These are phyloP conservation scores for Pyrus bretschneideri DNA, from an alignment of 306 rosid species.

Conservation along the genomic window DNA sequence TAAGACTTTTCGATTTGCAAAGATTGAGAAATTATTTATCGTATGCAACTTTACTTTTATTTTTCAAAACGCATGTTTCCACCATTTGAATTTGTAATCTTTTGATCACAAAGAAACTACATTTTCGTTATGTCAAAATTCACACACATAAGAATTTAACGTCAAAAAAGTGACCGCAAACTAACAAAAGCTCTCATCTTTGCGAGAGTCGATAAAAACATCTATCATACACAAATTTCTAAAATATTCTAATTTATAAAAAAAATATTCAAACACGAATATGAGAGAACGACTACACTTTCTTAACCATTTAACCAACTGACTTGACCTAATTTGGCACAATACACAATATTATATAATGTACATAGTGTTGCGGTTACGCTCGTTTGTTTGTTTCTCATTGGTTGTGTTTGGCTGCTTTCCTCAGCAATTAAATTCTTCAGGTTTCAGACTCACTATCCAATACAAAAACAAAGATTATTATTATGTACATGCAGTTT, in stretches of 20 bases:
- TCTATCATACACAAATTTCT: too few species aligned
- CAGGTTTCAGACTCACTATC: background rate
- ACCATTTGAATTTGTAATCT: accelerated
- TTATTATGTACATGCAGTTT: background rate
- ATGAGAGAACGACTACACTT: accelerated
- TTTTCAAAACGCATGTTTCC: accelerated
- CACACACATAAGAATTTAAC: too few species aligned
- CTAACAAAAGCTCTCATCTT: too few species aligned
- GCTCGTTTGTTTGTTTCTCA: background rate
- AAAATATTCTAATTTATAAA: too few species aligned
- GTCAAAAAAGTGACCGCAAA: accelerated
- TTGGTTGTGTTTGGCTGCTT: background rate
- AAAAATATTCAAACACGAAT: too few species aligned
- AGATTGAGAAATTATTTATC: accelerated
- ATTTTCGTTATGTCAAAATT: accelerated
- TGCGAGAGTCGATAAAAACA: too few species aligned
- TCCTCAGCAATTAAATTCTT: background rate
- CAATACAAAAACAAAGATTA: background rate
- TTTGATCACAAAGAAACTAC: accelerated
- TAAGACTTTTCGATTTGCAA: accelerated
- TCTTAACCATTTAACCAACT: too few species aligned
- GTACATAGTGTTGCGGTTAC: background rate
- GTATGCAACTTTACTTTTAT: too few species aligned
- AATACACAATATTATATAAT: background rate
- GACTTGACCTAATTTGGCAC: background rate